Base-by-base conservation (phyloP, 345 rosid species). In the Salix brachista region DNA sequence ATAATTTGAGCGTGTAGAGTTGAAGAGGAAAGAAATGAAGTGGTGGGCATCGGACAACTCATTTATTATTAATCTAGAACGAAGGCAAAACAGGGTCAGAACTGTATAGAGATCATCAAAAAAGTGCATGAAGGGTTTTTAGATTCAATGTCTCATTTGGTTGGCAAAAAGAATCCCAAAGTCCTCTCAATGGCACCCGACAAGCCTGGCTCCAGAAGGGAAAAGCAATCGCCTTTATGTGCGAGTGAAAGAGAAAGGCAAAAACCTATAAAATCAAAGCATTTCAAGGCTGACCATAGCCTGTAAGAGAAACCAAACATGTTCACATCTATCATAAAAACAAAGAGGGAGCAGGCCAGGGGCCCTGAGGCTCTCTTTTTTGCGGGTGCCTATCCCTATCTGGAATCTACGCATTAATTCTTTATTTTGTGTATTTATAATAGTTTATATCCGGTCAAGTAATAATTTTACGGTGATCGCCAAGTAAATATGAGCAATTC, bases 111-210 rank as follows among this genome's bases (percentile, higher is more conserved):
- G 28, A 46, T 68, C 71, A 46, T 68, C 71, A 68, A 23, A 23
- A 41, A 23, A 41, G 34, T 68, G 48, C 50, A 37, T 18, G 70
- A 4, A 42, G 28, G 70, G 14, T 67, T 12, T 67, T 12, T 18
- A 36, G 70, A 30, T 67, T 67, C 44, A 67, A 37, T 67, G 70
- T 23, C 48, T 18, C 41, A 8, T 67, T 41, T 67, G 32, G 25
- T 46, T 46, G 37, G 73, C 39, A 70, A 70, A 70, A 48, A 48
- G 72, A 69, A 44, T 69, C 72, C 32, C 72, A 16, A 44, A 69
- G 48, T 44, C 58, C 36, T 25, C 37, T 32, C 17, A 7, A 58
- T 1, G 36, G 52, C 28, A 25, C 34, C 72, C 37, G 72, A 69
- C 54, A 70, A 46, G 21, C 32, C 34, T 44, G 73, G 14, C 39